Evolutionary conservation across 768 basidiomycete species (phyloP).

Genomic region (Ramaria sp.): DNA sequence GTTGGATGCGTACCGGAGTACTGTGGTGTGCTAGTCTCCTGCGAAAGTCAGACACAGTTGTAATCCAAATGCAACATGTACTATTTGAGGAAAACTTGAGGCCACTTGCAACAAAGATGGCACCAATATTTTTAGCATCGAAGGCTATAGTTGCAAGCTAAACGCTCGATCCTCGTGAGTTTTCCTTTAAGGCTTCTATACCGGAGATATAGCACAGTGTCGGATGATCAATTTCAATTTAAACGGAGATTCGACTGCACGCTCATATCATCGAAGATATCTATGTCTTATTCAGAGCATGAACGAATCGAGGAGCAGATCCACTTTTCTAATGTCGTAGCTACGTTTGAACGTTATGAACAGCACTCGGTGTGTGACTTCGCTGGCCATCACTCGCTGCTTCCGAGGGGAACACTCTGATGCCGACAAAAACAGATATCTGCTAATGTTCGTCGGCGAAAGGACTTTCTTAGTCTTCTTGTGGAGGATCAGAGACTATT

Average conservation of each 20-base stretch:
- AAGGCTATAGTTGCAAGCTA: no score
- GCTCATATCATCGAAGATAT: no score
- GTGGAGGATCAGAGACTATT: slow-evolving; percentile 60
- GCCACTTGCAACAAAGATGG: no score
- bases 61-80: no score
- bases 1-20: neutral
- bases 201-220: no score
- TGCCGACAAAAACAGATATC: slow-evolving; percentile 28
- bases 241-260: no score
- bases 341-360: slow-evolving; percentile 66
- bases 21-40: neutral
- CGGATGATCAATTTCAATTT: no score
- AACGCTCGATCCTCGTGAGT: no score
- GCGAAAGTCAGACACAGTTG: neutral
- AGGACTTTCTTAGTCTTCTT: slow-evolving; percentile 66
- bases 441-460: slow-evolving; percentile 56
- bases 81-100: no score
- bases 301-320: slow-evolving; percentile 41
- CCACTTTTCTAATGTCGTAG: slow-evolving; percentile 67
- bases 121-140: no score
- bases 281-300: slow-evolving; percentile 8
- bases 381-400: neutral
- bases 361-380: slow-evolving; percentile 51
- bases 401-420: no score
- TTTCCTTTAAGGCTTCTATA: no score